These are phyloP conservation scores for Wickerhamomyces sp. DNA, from an alignment of 1,139 yeast species.

Conservation along the genomic window DNA sequence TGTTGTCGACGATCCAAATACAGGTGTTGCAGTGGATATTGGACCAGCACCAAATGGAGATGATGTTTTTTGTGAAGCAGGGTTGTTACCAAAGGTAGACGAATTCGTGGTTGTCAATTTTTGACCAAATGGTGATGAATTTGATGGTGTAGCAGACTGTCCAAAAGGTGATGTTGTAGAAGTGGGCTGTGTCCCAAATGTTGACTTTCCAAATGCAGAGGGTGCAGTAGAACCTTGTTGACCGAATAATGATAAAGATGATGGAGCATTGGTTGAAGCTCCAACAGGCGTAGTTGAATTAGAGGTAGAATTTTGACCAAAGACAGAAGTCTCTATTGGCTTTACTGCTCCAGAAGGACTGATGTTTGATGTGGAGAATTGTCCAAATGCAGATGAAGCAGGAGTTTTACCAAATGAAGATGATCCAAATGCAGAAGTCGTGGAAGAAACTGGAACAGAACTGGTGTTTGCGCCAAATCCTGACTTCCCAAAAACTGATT, in stretches of 20 bases:
- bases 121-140: conserved; percentile 6
- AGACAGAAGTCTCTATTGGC: too few relatives aligned
- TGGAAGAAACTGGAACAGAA: too few relatives aligned
- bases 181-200: too few relatives aligned
- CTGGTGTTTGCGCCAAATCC: conserved; percentile 17
- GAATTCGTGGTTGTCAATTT: conserved; percentile 1
- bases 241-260: too few relatives aligned
- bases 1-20: too few relatives aligned
- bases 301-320: too few relatives aligned
- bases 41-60: conserved; percentile 21
- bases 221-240: too few relatives aligned
- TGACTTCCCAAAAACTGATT: conserved; percentile 16
- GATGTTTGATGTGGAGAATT: conserved; percentile 1
- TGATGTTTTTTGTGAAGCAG: conserved; percentile 2
- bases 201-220: conserved; percentile 4
- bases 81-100: conserved; percentile 4
- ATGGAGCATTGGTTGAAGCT: too few relatives aligned
- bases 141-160: conserved; percentile 5
- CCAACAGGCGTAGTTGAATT: too few relatives aligned
- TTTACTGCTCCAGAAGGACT: too few relatives aligned
- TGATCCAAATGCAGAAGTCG: conserved; percentile 6
- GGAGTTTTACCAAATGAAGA: conserved; percentile 1
- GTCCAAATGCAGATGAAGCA: conserved; percentile 2
- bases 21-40: too few relatives aligned
- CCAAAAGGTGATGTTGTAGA: conserved; percentile 6